Percentiles rank a stretch among this genome's conserved stretches.
Evolutionary conservation across 148 eudicot genomes (phyloP).

Genomic region (Cornus suecica): DNA sequence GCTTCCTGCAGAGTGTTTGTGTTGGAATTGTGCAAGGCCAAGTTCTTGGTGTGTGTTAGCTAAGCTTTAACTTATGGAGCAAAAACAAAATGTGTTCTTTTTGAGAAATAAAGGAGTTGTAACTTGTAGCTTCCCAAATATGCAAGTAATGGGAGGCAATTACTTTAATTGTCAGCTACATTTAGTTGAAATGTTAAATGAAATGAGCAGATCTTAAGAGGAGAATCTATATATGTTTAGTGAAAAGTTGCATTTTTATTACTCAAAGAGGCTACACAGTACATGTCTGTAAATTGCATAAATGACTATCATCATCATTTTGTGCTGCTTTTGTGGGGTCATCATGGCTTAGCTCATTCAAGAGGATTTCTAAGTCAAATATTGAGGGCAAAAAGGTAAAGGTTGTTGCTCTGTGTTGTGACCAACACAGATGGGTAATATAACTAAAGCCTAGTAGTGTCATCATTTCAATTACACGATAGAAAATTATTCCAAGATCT

Average conservation of each 20-base stretch:
- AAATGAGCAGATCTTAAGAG: not conserved
- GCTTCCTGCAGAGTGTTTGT: no score
- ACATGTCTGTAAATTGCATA: not conserved
- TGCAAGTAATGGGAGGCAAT: no score
- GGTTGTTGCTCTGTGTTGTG: not conserved
- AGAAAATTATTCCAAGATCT: not conserved
- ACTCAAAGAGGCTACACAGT: not conserved
- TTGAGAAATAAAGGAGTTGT: not conserved
- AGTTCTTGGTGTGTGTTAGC: no score
- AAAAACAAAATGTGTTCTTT: no score
- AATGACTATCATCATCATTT: not conserved
- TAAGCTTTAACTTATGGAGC: no score
- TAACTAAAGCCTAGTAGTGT: not conserved
- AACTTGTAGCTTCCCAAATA: not conserved
- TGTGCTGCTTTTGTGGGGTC: not conserved
- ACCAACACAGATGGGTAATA: not conserved
- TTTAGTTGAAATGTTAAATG: not conserved
- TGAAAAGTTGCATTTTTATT: not conserved
- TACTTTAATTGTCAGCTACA: no score
- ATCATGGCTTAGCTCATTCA: not conserved
- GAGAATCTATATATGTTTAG: not conserved
- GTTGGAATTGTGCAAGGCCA: no score
- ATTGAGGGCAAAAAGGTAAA: not conserved
- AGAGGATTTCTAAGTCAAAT: not conserved
- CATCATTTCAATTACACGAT: not conserved